phyloP scores from a whole-genome alignment of 352 stramenopile genomes.

The Blastocystis sp. region DNA sequence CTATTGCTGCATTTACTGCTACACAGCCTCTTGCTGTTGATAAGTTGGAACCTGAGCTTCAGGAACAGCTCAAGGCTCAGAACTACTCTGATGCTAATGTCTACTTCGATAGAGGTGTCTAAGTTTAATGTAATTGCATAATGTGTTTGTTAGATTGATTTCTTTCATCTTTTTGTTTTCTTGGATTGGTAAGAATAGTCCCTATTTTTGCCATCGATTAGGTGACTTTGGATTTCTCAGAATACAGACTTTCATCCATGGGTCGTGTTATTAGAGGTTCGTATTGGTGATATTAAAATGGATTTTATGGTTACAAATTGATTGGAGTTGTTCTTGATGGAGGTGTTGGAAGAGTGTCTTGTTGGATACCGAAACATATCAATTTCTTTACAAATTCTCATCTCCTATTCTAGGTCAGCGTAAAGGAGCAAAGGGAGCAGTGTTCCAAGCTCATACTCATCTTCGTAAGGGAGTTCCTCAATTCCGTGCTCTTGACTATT shows the following conservation, averaged over 20 bases:
- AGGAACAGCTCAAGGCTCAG: not conserved
- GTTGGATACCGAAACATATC: not conserved
- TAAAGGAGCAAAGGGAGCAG: slow-evolving; percentile 74
- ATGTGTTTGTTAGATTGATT: not conserved
- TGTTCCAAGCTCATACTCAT: slow-evolving; percentile 78
- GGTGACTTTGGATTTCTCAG: not conserved
- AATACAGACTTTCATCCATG: slow-evolving; percentile 1
- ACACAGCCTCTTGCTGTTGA: not conserved
- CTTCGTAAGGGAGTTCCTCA: slow-evolving; percentile 79
- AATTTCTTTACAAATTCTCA: not conserved
- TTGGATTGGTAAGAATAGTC: not conserved
- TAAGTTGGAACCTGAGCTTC: slow-evolving; percentile 33
- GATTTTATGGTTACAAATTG: not conserved
- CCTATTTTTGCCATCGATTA: not conserved
- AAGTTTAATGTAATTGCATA: not conserved
- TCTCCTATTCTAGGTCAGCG: slow-evolving; percentile 70
- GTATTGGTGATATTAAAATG: not conserved
- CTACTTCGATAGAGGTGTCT: slow-evolving; percentile 50
- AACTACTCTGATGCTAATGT: slow-evolving; percentile 6
- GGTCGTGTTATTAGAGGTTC: slow-evolving; percentile 55
- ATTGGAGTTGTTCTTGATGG: no score
- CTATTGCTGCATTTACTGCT: slow-evolving; percentile 73
- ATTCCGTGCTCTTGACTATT: slow-evolving; percentile 81
- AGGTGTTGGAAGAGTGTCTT: not conserved
- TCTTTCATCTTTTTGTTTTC: not conserved